These are phyloP conservation scores for Eurotiales sp. DNA, from an alignment of 2,329 filamentous ascomycete genomes.

Conservation along the genomic window DNA sequence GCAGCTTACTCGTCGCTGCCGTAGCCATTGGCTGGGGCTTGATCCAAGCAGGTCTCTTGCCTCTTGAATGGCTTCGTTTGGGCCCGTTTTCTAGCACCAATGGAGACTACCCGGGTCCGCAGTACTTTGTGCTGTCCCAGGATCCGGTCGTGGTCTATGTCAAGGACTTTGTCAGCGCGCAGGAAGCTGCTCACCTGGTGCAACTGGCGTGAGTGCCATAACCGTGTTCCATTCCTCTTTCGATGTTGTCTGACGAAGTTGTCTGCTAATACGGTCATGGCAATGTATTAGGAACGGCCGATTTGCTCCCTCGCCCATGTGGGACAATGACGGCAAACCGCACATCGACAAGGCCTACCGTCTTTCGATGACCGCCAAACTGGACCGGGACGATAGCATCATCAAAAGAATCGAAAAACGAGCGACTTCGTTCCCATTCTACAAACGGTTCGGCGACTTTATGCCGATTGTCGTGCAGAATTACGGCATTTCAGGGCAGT, in stretches of 20 bases:
- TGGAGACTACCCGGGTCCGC: background rate
- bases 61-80: background rate
- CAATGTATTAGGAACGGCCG: conserved; percentile 35
- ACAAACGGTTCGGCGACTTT: conserved; percentile 29
- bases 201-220: conserved; percentile 48
- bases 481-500: conserved; percentile 45
- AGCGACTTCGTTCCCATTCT: conserved; percentile 42
- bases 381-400: conserved; percentile 30
- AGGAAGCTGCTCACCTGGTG: conserved; percentile 48
- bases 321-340: conserved; percentile 13
- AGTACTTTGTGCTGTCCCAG: conserved; percentile 29
- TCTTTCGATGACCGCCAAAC: conserved; percentile 26
- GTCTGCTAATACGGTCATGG: background rate
- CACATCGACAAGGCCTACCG: conserved; percentile 21
- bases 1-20: background rate
- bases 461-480: conserved; percentile 50
- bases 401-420: conserved; percentile 49
- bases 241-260: background rate
- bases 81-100: background rate
- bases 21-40: background rate
- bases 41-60: background rate
- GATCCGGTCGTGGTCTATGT: conserved; percentile 54
- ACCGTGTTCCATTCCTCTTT: background rate
- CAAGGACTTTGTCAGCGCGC: conserved; percentile 47
- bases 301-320: conserved; percentile 40